These are phyloP conservation scores for Leptographium wingfieldii DNA, from an alignment of 2,329 filamentous ascomycete genomes.

Conservation along the genomic window DNA sequence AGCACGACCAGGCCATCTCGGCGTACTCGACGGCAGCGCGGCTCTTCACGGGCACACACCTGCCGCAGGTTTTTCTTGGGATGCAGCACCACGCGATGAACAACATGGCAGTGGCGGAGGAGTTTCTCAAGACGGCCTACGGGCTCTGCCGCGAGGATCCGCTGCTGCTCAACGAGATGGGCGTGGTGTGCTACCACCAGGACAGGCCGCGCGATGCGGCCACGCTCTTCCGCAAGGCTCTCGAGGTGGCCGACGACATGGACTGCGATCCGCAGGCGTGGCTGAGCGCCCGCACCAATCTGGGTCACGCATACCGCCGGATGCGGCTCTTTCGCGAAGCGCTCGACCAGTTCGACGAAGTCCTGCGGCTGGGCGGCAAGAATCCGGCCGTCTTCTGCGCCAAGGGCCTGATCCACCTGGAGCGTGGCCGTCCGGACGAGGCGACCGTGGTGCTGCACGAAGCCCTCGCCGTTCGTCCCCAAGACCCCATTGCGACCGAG, in stretches of 20 bases:
- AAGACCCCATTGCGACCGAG: slow-evolving; percentile 72
- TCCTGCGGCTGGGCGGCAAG: slow-evolving; percentile 69
- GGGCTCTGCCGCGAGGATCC: slow-evolving; percentile 74
- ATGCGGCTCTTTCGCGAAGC: slow-evolving; percentile 57
- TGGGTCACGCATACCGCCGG: slow-evolving; percentile 77
- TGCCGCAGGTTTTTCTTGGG: slow-evolving; percentile 88
- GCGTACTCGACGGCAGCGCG: slow-evolving; percentile 93
- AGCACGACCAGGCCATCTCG: slow-evolving; percentile 95
- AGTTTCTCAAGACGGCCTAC: slow-evolving; percentile 87
- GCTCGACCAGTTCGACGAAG: slow-evolving; percentile 73
- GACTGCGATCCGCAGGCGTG: slow-evolving; percentile 72
- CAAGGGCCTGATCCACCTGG: slow-evolving; percentile 74
- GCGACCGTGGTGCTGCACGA: slow-evolving; percentile 77
- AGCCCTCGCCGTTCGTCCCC: slow-evolving; percentile 63
- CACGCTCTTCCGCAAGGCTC: slow-evolving; percentile 63
- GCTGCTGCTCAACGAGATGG: slow-evolving; percentile 86
- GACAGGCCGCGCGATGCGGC: slow-evolving; percentile 64
- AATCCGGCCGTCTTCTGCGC: slow-evolving; percentile 67
- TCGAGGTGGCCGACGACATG: slow-evolving; percentile 67
- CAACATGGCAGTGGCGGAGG: slow-evolving; percentile 85
- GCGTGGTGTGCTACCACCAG: slow-evolving; percentile 91
- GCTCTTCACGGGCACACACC: slow-evolving; percentile 90
- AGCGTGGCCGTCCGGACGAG: slow-evolving; percentile 60
- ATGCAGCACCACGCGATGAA: slow-evolving; percentile 98
- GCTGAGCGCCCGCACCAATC: slow-evolving; percentile 73